phyloP scores from a whole-genome alignment of 495 filamentous ascomycete genomes.

The Aspergillus mulundensis region DNA sequence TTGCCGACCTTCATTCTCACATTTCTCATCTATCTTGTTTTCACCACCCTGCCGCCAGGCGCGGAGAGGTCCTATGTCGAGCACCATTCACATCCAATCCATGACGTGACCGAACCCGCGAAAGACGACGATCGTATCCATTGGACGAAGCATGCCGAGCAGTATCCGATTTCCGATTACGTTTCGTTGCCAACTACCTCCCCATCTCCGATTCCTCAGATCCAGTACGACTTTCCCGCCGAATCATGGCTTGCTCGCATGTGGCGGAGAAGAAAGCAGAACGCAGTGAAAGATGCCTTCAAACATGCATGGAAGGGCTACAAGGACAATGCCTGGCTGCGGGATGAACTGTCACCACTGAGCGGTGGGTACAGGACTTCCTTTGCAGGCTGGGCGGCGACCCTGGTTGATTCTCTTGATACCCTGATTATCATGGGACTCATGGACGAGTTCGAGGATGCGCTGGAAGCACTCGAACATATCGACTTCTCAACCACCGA shows the following conservation, averaged over 20 bases:
- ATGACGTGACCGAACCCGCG: slow-evolving; percentile 7
- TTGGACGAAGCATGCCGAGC: slow-evolving; percentile 42
- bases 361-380: slow-evolving; percentile 47
- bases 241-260: slow-evolving; percentile 37
- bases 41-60: slow-evolving; percentile 30
- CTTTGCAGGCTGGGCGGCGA: slow-evolving; percentile 62
- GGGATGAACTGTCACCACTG: slow-evolving; percentile 72
- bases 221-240: slow-evolving; percentile 49
- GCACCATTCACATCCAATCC: slow-evolving; percentile 6
- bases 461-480: slow-evolving; percentile 47
- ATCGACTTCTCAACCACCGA: slow-evolving; percentile 53
- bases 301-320: slow-evolving; percentile 72
- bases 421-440: slow-evolving; percentile 61
- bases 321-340: slow-evolving; percentile 68
- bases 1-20: slow-evolving; percentile 27
- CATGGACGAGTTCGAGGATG: slow-evolving; percentile 55
- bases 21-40: slow-evolving; percentile 29
- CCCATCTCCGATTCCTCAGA: slow-evolving; percentile 41
- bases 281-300: slow-evolving; percentile 66
- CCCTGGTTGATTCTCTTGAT: slow-evolving; percentile 58
- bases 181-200: slow-evolving; percentile 44
- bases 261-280: slow-evolving; percentile 41
- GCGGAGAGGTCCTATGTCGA: slow-evolving; percentile 15
- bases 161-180: slow-evolving; percentile 45
- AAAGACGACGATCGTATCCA: slow-evolving; percentile 25